phyloP scores from a whole-genome alignment of 2,329 filamentous ascomycete species.

The Neoascochyta sp. region DNA sequence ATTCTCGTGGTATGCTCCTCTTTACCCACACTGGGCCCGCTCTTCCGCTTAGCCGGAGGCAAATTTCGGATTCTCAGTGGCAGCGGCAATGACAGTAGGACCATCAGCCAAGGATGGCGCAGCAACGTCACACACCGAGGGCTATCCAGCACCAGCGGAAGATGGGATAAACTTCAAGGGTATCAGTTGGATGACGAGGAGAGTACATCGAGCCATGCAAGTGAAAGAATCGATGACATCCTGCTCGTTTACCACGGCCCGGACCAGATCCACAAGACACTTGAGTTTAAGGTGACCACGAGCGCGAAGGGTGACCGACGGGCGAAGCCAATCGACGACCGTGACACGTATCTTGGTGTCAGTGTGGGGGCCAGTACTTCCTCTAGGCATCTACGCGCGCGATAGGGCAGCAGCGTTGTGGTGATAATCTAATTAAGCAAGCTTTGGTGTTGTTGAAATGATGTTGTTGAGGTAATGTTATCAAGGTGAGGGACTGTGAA shows the following conservation, averaged over 20 bases:
- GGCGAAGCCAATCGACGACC: slow-evolving; percentile 4
- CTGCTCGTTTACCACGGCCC: slow-evolving; percentile 2
- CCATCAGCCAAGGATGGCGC: slow-evolving; percentile 2
- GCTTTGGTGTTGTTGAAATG: slow-evolving; percentile 5
- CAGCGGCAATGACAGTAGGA: slow-evolving; percentile 2
- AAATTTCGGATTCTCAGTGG: slow-evolving; percentile 4
- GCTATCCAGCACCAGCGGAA: slow-evolving; percentile 4
- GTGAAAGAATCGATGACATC: slow-evolving; percentile 3
- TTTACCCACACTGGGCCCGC: slow-evolving; percentile 5
- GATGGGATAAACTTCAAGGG: slow-evolving; percentile 5
- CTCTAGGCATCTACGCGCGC: slow-evolving; percentile 3
- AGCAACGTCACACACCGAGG: slow-evolving; percentile 2
- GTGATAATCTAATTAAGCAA: slow-evolving; percentile 4
- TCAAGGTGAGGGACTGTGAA: slow-evolving; percentile 3
- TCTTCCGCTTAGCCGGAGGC: slow-evolving; percentile 4
- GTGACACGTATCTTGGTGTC: slow-evolving; percentile 6
- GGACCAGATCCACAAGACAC: slow-evolving; percentile 4
- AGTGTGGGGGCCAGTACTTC: slow-evolving; percentile 5
- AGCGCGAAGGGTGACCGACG: slow-evolving; percentile 3
- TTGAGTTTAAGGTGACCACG: slow-evolving; percentile 3
- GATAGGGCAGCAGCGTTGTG: slow-evolving; percentile 3
- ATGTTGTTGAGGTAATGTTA: slow-evolving; percentile 3
- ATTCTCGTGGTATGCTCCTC: slow-evolving; percentile 5
- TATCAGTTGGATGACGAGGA: slow-evolving; percentile 4
- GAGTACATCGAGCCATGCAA: slow-evolving; percentile 3